Percentiles rank a stretch among this genome's conserved stretches.
Evolutionary conservation across 2,329 filamentous ascomycete genomes (phyloP).

Genomic region (Microdochium nivale): DNA sequence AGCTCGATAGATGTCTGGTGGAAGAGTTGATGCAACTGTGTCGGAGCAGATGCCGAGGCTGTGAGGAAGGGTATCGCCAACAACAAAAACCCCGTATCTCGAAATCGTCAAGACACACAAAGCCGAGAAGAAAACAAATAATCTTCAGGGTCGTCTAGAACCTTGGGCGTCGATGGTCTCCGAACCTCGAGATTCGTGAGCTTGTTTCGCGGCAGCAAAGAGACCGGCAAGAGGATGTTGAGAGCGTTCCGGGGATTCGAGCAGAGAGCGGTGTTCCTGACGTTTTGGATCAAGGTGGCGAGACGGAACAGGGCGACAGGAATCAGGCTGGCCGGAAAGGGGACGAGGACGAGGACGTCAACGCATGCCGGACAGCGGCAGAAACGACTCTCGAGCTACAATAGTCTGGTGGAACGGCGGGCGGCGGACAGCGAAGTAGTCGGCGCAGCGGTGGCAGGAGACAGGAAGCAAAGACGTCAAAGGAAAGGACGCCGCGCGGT

Average conservation of each 20-base stretch:
- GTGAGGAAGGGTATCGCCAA: background rate
- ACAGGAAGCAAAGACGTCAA: background rate
- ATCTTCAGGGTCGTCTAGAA: background rate
- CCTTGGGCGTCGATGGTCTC: too few species aligned
- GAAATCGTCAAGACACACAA: background rate
- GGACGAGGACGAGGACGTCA: background rate
- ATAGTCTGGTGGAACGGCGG: background rate
- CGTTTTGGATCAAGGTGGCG: background rate
- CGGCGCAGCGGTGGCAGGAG: background rate
- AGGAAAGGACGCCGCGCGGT: background rate
- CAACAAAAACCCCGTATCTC: background rate
- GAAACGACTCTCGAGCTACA: background rate
- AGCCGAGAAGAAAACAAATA: slow-evolving; percentile 1
- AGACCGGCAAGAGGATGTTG: too few species aligned
- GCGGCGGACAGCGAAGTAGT: background rate
- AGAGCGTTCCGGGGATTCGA: too few species aligned
- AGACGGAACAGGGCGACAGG: background rate
- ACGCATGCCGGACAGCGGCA: background rate
- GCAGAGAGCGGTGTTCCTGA: too few species aligned
- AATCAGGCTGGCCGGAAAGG: background rate
- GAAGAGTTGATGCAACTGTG: too few species aligned
- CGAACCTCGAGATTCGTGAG: too few species aligned
- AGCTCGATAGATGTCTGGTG: too few species aligned
- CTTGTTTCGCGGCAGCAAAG: too few species aligned
- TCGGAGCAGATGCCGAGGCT: too few species aligned